Evolutionary conservation across 164 flowering plant genomes (phyloP).

Genomic region (Vitis rotundifolia): DNA sequence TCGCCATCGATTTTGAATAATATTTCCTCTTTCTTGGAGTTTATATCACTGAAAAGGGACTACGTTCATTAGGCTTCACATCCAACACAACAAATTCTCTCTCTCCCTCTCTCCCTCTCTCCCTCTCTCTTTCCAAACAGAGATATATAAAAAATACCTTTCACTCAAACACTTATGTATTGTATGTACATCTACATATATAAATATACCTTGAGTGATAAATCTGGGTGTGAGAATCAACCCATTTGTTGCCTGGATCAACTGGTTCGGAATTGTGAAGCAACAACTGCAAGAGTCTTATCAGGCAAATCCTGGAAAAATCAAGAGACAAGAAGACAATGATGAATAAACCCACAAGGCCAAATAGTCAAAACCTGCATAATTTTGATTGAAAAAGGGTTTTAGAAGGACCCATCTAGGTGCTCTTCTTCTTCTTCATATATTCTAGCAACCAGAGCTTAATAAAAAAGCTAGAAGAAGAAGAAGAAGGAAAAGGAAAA

Average conservation of each 20-base stretch:
- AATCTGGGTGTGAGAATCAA: slow-evolving; percentile 10
- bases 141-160: neutral
- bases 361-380: neutral
- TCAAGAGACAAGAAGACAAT: neutral
- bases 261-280: neutral
- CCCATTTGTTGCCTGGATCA: slow-evolving; percentile 24
- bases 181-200: too few species aligned
- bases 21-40: neutral
- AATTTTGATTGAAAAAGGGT: neutral
- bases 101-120: neutral
- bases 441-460: neutral
- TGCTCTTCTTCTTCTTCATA: neutral
- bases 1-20: slow-evolving; percentile 52
- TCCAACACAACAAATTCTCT: slow-evolving; percentile 1
- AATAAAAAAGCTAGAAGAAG: neutral
- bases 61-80: slow-evolving; percentile 20
- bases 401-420: neutral
- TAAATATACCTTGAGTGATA: neutral
- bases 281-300: neutral
- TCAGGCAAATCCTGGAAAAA: slow-evolving; percentile 27
- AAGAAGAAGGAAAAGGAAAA: slow-evolving; percentile 2
- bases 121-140: neutral
- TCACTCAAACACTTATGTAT: too few species aligned
- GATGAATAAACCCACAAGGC: too few species aligned
- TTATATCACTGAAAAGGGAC: slow-evolving; percentile 25